Base-by-base conservation (phyloP, 495 filamentous ascomycete genomes). In the Lasiosphaeris hirsuta region DNA sequence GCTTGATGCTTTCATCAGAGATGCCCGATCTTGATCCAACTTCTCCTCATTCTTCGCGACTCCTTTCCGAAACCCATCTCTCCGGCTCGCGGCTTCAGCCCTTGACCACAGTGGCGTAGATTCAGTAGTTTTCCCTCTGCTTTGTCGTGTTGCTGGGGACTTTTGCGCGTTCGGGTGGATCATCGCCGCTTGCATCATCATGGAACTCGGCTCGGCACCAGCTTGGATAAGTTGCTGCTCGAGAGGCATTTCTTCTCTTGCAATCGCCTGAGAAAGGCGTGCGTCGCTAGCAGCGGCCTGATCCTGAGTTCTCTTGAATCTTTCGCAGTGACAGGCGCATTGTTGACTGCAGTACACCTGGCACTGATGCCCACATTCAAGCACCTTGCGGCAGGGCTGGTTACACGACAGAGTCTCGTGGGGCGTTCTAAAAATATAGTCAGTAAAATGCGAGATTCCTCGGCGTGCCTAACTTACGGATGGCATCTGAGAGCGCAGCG, bases 351-450 rank as follows among this genome's bases (percentile, higher is more conserved):
- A 81, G 4, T 65, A 34, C 2, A 40, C 62, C 18, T 75, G 59
- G 49, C 79, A 82, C 4, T 73, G 77, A 62, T 91, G 86, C 0
- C 87, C 85, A 66, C 90, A 95, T 0, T n/a, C 17, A 6, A 93
- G 75, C 0, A 23, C 39, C 38, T 78, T 74, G 1, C 71, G 63
- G 59, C 90, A 94, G 2, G 88, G 78, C 40, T 78, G 50, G 4
- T 78, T 82, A 63, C 90, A 96, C 17, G 84, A 86, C 0, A 90
- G 69, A 45, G 78, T 76, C 0, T 68, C 66, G 51, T 89, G 80
- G 59, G 81, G 82, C 0, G 84, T 81, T 10, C 83, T 88, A 0
- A 56, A 78, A 86, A 14, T 13, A 14, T 34, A 23, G 44, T 37
- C 30, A 47, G 19, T 40, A 52, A 0, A 10, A 11, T 7, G 10